Percentiles rank a stretch among this genome's conserved stretches.
Evolutionary conservation across 352 stramenopile species (phyloP).

Genomic region (Phytopythium delawarense): DNA sequence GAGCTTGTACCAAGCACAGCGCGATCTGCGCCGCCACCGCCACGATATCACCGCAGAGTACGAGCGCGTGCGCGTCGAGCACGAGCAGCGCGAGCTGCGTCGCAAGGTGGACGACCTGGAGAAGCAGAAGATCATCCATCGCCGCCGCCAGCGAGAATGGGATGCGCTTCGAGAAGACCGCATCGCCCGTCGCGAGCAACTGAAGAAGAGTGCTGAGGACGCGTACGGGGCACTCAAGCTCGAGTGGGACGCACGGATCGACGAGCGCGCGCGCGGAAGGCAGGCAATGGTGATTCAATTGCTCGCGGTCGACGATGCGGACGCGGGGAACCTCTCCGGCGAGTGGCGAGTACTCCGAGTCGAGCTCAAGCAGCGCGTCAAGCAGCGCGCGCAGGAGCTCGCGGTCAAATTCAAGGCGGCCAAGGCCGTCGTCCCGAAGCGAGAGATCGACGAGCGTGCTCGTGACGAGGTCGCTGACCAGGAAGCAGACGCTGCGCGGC

Average conservation of each 20-base stretch:
- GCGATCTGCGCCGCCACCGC: conserved; percentile 28
- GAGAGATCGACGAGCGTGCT: conserved; percentile 21
- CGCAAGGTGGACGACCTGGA: conserved; percentile 47
- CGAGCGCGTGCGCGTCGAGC: conserved; percentile 44
- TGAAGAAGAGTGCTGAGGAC: conserved; percentile 33
- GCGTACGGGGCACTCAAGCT: conserved; percentile 32
- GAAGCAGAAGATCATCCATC: conserved; percentile 57
- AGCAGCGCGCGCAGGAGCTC: conserved; percentile 34
- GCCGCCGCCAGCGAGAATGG: conserved; percentile 53
- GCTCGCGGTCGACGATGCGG: conserved; percentile 43
- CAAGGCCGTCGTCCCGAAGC: conserved; percentile 28
- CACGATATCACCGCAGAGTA: conserved; percentile 46
- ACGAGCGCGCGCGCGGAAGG: conserved; percentile 19
- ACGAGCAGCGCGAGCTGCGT: conserved; percentile 35
- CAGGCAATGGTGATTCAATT: conserved; percentile 41
- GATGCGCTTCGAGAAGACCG: conserved; percentile 42
- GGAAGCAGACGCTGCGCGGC: conserved; percentile 43
- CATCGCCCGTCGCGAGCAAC: conserved; percentile 30
- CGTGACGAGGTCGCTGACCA: conserved; percentile 24
- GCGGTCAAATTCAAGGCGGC: conserved; percentile 41
- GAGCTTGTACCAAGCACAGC: conserved; percentile 24
- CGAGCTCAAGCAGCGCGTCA: conserved; percentile 28
- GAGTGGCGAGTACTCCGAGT: conserved; percentile 44
- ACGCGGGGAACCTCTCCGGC: background rate
- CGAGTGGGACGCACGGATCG: conserved; percentile 40